Evolutionary conservation across 2,329 filamentous ascomycete genomes (phyloP).

Genomic region (Amauroascus niger): DNA sequence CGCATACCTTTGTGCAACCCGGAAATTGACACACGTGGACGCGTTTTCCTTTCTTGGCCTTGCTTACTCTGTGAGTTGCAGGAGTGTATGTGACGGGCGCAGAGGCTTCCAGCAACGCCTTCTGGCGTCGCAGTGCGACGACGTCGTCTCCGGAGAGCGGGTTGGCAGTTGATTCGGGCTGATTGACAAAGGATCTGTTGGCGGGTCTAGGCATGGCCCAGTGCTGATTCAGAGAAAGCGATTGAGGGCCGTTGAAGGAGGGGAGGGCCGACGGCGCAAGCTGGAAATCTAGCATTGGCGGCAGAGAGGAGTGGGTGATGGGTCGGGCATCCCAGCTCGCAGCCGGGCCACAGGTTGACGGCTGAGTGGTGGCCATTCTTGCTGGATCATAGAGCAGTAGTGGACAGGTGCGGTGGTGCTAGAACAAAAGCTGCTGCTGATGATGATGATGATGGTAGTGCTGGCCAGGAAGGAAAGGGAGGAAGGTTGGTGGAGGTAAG

Average conservation of each 20-base stretch:
- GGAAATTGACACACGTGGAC: conserved; percentile 42
- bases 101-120: conserved; percentile 5
- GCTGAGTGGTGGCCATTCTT: conserved; percentile 6
- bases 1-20: conserved; percentile 40
- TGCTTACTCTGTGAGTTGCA: conserved; percentile 43
- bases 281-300: conserved; percentile 5
- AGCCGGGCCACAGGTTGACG: not conserved
- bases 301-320: not conserved
- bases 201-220: not conserved
- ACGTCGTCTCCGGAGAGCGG: not conserved
- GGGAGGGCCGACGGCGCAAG: not conserved
- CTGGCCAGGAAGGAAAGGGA: not conserved
- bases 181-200: not conserved
- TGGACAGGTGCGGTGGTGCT: too few species aligned
- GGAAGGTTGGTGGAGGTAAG: not conserved
- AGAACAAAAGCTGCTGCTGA: too few species aligned
- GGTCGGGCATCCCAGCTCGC: not conserved
- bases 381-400: too few species aligned
- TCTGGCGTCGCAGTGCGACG: not conserved
- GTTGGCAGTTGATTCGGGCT: not conserved
- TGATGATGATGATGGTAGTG: too few species aligned
- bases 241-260: not conserved
- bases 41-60: conserved; percentile 45
- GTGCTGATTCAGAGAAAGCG: not conserved
- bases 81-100: conserved; percentile 37